These are phyloP conservation scores for Tubosaeta sp. DNA, from an alignment of 768 basidiomycete species.

Conservation along the genomic window DNA sequence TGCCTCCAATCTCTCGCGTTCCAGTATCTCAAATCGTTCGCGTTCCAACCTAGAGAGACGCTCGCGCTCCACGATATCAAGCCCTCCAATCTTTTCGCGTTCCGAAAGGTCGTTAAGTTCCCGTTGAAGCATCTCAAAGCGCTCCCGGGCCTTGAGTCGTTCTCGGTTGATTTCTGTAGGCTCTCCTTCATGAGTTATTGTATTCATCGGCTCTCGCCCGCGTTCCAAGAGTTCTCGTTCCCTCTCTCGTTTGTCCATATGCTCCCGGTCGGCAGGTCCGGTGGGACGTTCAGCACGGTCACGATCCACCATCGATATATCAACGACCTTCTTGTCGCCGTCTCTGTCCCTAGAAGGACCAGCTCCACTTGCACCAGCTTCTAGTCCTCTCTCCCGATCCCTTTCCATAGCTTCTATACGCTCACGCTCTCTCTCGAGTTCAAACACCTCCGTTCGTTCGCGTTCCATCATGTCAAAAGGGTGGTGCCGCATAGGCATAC, in stretches of 20 bases:
- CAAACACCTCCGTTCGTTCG: constrained; percentile 27
- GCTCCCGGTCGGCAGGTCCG: constrained; percentile 23
- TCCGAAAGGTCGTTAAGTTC: constrained; percentile 29
- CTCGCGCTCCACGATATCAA: constrained; percentile 28
- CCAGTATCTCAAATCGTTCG: constrained; percentile 26
- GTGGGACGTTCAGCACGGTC: constrained; percentile 21
- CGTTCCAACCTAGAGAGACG: constrained; percentile 27
- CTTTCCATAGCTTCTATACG: constrained; percentile 25
- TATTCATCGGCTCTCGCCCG: constrained; percentile 18
- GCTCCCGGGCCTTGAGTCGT: constrained; percentile 22
- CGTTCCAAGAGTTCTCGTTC: constrained; percentile 27
- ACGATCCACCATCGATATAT: constrained; percentile 13
- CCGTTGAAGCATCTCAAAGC: constrained; percentile 32
- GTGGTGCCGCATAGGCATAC: constrained; percentile 17
- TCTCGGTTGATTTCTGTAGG: constrained; percentile 23
- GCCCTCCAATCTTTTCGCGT: constrained; percentile 28
- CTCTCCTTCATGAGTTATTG: constrained; percentile 18
- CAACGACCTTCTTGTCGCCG: constrained; percentile 17
- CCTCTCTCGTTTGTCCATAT: constrained; percentile 23
- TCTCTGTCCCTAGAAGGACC: constrained; percentile 22
- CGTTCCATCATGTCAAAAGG: constrained; percentile 21
- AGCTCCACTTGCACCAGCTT: constrained; percentile 6
- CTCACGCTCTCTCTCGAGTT: constrained; percentile 34
- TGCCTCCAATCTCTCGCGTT: constrained; percentile 27
- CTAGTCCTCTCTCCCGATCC: constrained; percentile 28